Percentiles rank a stretch among this genome's conserved stretches.
Conservation (phyloP, 2,329 filamentous ascomycete genomes). For the Colletotrichum horii region DNA sequence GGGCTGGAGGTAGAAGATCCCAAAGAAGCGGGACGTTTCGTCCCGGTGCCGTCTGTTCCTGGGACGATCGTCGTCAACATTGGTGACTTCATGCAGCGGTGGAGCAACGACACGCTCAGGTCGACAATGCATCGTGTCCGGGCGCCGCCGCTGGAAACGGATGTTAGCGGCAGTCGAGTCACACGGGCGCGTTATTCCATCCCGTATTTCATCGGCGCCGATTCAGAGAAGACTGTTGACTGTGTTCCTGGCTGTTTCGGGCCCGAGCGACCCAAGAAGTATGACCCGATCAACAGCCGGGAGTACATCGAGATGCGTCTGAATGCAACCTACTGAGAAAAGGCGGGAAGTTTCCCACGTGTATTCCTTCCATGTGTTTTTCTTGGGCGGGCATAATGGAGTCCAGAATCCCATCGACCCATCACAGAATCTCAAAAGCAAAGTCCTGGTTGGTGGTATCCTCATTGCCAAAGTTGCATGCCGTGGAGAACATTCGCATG, state of each 20-base stretch:
- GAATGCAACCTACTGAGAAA: conserved; percentile 24
- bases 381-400: neutral
- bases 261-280: conserved; percentile 49
- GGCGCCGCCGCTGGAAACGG: conserved; percentile 16
- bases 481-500: neutral
- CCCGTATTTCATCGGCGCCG: conserved; percentile 62
- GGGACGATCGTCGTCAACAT: conserved; percentile 43
- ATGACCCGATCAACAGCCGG: conserved; percentile 43
- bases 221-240: conserved; percentile 54
- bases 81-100: conserved; percentile 42
- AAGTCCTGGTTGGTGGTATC: neutral
- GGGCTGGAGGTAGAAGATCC: conserved; percentile 52
- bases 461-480: neutral
- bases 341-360: neutral
- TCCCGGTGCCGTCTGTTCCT: conserved; percentile 30
- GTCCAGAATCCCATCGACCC: neutral
- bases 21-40: conserved; percentile 36
- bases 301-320: conserved; percentile 33
- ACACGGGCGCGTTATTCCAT: conserved; percentile 62
- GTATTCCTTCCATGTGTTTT: neutral
- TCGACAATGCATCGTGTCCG: conserved; percentile 35
- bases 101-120: conserved; percentile 40
- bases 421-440: neutral
- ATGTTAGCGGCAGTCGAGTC: conserved; percentile 37
- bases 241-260: conserved; percentile 53